Evolutionary conservation across 2,329 filamentous ascomycete species (phyloP).

Genomic region (Metarhizium anisopliae): DNA sequence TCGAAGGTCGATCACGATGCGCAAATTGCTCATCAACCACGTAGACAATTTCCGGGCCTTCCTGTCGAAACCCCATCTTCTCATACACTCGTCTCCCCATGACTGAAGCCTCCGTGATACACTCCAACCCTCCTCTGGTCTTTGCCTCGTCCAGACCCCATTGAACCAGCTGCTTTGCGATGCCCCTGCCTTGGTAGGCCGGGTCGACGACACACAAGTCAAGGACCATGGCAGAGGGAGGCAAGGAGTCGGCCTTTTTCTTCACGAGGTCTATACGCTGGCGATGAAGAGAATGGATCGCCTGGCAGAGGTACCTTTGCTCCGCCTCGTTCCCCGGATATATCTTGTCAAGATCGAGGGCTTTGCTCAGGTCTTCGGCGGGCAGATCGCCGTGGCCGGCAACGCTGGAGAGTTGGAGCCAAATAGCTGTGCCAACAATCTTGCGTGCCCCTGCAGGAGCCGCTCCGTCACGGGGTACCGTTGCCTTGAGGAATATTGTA

Average conservation of each 20-base stretch:
- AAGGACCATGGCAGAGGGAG: slow-evolving; percentile 39
- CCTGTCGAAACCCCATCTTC: slow-evolving; percentile 35
- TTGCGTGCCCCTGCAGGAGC: slow-evolving; percentile 8
- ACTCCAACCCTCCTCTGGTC: slow-evolving; percentile 30
- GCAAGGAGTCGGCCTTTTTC: slow-evolving; percentile 26
- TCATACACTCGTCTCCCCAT: slow-evolving; percentile 39
- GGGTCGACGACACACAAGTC: slow-evolving; percentile 45
- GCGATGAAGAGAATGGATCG: slow-evolving; percentile 32
- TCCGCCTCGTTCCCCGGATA: slow-evolving; percentile 35
- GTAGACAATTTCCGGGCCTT: slow-evolving; percentile 32
- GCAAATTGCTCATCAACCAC: slow-evolving; percentile 33
- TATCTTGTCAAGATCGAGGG: slow-evolving; percentile 23
- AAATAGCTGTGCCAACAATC: slow-evolving; percentile 46
- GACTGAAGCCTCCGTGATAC: slow-evolving; percentile 34
- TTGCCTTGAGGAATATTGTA: slow-evolving; percentile 46
- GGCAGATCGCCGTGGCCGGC: slow-evolving; percentile 36
- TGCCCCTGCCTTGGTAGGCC: slow-evolving; percentile 39
- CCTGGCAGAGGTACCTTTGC: slow-evolving; percentile 36
- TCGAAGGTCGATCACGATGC: slow-evolving; percentile 27
- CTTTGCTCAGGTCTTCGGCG: slow-evolving; percentile 20
- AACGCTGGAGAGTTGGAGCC: slow-evolving; percentile 42
- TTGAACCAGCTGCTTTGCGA: slow-evolving; percentile 34
- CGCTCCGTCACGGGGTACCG: slow-evolving; percentile 21
- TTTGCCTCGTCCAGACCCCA: slow-evolving; percentile 37
- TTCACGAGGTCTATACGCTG: slow-evolving; percentile 32